Conservation (phyloP, 1,139 yeast species). For the Hansenula lynferdii region DNA sequence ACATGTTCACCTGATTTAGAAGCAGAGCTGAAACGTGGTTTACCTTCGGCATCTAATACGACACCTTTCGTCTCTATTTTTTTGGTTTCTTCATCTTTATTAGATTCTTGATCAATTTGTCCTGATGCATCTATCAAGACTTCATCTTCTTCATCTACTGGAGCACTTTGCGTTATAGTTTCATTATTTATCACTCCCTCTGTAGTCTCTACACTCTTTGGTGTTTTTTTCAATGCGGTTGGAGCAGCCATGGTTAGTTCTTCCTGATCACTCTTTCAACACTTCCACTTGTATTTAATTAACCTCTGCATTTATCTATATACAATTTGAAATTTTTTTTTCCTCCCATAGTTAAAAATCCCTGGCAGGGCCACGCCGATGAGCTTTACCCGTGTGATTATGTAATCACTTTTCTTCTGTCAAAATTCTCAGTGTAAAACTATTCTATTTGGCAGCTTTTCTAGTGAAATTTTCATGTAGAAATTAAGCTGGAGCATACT, state of each 20-base stretch:
- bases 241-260: constrained; percentile 61
- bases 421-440: too few relatives aligned
- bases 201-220: not conserved
- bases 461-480: too few relatives aligned
- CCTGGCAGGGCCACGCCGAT: too few relatives aligned
- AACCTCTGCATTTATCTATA: not conserved
- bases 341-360: too few relatives aligned
- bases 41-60: constrained; percentile 81
- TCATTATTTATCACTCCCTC: too few relatives aligned
- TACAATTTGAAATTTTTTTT: not conserved
- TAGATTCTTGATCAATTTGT: constrained; percentile 26
- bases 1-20: constrained; percentile 62
- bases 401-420: too few relatives aligned
- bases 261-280: not conserved
- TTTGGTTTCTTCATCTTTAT: constrained; percentile 19
- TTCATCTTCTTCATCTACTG: constrained; percentile 44
- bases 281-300: not conserved
- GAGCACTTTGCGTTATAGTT: too few relatives aligned
- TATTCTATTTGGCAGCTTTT: too few relatives aligned
- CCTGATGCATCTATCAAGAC: constrained; percentile 62
- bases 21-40: constrained; percentile 82
- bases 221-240: constrained; percentile 39
- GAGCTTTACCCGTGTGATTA: too few relatives aligned
- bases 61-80: constrained; percentile 43
- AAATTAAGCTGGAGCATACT: too few relatives aligned